Percentiles rank a stretch among this genome's conserved stretches.
phyloP scores from a whole-genome alignment of 208 protist genomes.

The Phytomonas francai region DNA sequence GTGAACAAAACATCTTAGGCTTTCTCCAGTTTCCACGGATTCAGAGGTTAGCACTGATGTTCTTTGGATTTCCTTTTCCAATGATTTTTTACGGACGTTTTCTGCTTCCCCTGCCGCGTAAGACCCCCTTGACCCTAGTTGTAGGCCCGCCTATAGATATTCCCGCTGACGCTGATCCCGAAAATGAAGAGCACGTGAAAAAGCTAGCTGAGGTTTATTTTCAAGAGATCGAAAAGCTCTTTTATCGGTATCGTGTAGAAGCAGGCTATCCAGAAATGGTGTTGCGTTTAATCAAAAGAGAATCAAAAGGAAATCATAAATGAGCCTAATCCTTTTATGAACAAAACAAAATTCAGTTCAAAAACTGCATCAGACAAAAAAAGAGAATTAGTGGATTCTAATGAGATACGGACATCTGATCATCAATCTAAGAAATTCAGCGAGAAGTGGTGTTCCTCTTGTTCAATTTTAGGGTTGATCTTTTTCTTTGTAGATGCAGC shows the following conservation, averaged over 20 bases:
- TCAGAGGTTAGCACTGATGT: conserved; percentile 45
- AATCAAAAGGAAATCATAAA: neutral
- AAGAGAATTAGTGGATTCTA: neutral
- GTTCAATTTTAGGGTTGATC: neutral
- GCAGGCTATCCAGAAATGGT: conserved; percentile 78
- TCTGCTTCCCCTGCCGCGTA: conserved; percentile 55
- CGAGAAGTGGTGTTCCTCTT: neutral
- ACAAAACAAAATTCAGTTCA: neutral
- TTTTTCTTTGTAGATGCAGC: neutral
- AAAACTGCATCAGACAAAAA: neutral
- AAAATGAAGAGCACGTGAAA: conserved; percentile 54
- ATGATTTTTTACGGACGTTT: conserved; percentile 67
- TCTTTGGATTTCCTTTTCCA: conserved; percentile 78
- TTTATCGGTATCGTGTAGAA: conserved; percentile 58
- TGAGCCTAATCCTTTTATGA: neutral
- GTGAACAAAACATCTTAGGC: conserved; percentile 67
- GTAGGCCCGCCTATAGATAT: conserved; percentile 59
- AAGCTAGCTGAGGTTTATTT: conserved; percentile 52
- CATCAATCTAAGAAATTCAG: neutral
- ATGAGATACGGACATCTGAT: neutral
- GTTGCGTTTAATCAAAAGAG: conserved; percentile 1
- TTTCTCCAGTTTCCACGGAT: conserved; percentile 54
- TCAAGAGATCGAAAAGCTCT: conserved; percentile 40
- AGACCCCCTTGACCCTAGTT: conserved; percentile 51
- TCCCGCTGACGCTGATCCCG: conserved; percentile 33